These are phyloP conservation scores for Terfezia boudieri DNA, from an alignment of 495 filamentous ascomycete species.

Conservation along the genomic window DNA sequence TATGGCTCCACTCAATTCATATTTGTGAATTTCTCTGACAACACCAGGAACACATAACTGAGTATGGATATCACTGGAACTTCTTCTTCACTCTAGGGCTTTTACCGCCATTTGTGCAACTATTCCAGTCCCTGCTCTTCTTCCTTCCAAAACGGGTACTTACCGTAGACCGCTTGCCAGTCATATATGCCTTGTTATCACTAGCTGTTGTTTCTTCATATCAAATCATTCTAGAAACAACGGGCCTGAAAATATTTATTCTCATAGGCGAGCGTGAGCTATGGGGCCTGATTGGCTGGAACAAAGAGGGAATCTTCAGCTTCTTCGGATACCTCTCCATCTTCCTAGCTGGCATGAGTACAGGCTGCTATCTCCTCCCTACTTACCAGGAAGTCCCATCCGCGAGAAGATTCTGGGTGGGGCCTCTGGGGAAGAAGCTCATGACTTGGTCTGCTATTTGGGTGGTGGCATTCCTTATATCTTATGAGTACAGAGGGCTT, in stretches of 20 bases:
- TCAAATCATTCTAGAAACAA: conserved; percentile 52
- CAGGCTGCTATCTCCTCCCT: conserved; percentile 57
- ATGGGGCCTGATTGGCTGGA: conserved; percentile 46
- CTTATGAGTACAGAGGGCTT: conserved; percentile 47
- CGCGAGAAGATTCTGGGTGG: conserved; percentile 22
- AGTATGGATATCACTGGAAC: conserved; percentile 99
- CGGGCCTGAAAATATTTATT: conserved; percentile 58
- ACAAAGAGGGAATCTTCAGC: conserved; percentile 82
- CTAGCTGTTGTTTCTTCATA: conserved; percentile 42
- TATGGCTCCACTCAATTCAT: background rate
- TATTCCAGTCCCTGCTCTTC: conserved; percentile 40
- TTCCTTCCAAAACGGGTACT: conserved; percentile 19
- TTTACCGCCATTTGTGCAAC: conserved; percentile 71
- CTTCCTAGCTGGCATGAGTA: conserved; percentile 70
- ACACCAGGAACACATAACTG: conserved; percentile 53
- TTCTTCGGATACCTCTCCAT: conserved; percentile 88
- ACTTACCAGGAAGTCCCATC: conserved; percentile 17
- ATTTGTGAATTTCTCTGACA: no score
- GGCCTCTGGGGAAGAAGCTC: conserved; percentile 36
- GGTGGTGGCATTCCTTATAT: conserved; percentile 40
- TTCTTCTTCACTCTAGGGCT: conserved; percentile 96
- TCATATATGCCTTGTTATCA: conserved; percentile 48
- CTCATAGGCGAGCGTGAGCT: conserved; percentile 58
- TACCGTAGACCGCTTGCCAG: background rate
- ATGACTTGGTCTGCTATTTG: conserved; percentile 39